A percentile compares a stretch with the other conserved stretches of the same genome.
Conservation (phyloP, 495 filamentous ascomycete species). For the Neurospora sublineolata region DNA sequence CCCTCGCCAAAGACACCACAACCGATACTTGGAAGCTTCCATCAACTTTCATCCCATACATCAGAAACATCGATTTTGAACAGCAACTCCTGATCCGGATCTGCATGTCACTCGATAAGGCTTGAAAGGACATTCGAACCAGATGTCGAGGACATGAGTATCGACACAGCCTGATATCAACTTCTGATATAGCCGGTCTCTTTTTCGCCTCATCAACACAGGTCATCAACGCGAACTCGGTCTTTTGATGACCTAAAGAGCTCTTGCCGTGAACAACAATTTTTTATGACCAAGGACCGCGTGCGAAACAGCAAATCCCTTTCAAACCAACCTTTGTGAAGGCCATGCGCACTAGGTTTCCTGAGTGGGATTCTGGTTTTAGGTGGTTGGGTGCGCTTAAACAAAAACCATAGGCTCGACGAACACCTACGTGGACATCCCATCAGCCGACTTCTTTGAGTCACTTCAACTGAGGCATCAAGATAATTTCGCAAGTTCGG, state of each 20-base stretch:
- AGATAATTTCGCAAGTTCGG: constrained; percentile 13
- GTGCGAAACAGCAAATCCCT: not conserved
- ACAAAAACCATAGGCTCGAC: not conserved
- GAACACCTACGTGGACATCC: not conserved
- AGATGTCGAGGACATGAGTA: not conserved
- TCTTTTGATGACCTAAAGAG: not conserved
- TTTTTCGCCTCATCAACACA: not conserved
- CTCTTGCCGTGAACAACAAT: not conserved
- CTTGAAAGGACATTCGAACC: not conserved
- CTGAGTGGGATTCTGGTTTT: not conserved
- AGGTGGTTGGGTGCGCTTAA: constrained; percentile 4
- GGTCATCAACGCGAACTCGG: not conserved
- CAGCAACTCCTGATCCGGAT: not conserved
- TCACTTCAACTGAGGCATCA: not conserved
- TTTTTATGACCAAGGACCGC: not conserved
- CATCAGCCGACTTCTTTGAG: not conserved
- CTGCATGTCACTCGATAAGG: not conserved
- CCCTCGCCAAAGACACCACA: not conserved
- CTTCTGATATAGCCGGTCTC: not conserved
- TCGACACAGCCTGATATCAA: not conserved
- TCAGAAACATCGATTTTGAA: not conserved
- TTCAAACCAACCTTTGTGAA: not conserved
- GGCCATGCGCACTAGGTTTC: constrained; percentile 14
- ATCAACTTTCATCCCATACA: not conserved
- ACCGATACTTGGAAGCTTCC: not conserved